Evolutionary conservation across 2,329 filamentous ascomycete species (phyloP).

Genomic region (Xylariaceae sp.): DNA sequence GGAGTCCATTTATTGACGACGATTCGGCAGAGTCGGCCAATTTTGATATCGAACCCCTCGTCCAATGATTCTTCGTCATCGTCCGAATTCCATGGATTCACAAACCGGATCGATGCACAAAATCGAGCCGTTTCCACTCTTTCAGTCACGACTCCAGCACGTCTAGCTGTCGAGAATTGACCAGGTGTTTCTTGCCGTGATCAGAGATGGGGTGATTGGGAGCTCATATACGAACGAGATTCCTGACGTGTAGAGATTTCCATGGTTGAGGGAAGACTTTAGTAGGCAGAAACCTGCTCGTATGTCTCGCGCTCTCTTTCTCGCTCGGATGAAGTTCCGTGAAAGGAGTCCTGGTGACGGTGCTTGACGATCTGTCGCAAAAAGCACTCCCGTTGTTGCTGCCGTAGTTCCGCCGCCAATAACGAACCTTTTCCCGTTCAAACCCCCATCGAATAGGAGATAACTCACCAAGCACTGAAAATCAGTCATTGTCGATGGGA

Average conservation of each 20-base stretch:
- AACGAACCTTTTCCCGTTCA: no score
- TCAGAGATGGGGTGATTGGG: not conserved
- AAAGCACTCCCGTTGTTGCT: not conserved
- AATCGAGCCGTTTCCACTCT: not conserved
- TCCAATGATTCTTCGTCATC: not conserved
- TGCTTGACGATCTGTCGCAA: not conserved
- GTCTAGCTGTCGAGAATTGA: not conserved
- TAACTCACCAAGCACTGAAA: no score
- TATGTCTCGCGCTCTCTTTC: not conserved
- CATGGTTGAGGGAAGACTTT: not conserved
- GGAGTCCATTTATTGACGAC: not conserved
- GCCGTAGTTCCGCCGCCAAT: not conserved
- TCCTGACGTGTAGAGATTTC: not conserved
- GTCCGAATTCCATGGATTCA: not conserved
- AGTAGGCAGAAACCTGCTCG: not conserved
- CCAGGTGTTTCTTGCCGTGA: not conserved
- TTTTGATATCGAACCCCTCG: not conserved
- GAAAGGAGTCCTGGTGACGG: not conserved
- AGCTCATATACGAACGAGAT: not conserved
- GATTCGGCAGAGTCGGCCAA: not conserved
- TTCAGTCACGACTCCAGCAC: not conserved
- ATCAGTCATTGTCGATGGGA: no score
- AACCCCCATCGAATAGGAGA: no score
- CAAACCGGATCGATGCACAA: not conserved
- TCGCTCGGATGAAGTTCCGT: not conserved